Evolutionary conservation across 1,139 yeast species (phyloP), one percentile per base, ranked within the genome.

Genomic region (Blastobotrys proliferans): DNA sequence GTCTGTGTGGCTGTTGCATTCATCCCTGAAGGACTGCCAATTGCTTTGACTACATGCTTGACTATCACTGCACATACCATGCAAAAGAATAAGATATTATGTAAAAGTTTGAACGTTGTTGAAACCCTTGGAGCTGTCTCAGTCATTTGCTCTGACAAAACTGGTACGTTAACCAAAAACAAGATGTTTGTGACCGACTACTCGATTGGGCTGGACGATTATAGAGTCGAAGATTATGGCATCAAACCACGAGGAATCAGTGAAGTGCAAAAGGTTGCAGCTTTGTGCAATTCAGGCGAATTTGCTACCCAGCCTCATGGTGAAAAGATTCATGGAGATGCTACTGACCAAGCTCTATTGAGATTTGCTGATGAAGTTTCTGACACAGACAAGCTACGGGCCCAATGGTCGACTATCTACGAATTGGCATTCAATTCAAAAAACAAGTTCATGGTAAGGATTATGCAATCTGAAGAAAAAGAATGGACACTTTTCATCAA

Each of bases 301-400:
- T 60, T 64, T 48, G 19, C 35, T 22, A 8, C 26, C 6, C 6
- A 11, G 11, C 35, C 20, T 10, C 11, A 17, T 14, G 13, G 9
- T 11, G 35, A 31, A 5, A 14, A 18, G 13, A 56, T 68, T 30
- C 64, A 79, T 55, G 94, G 94, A 42, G 94, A 84, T 59, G 88
- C 94, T 29, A 84, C 94, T 2, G 94, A 84, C 63, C 77, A 81
- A 55, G 92, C 94, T 11, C 80, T 84, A 49, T 84, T 83, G 56
- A 87, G 83, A 0, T 83, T 83, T 58, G 73, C 78, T 17, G 66
- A 76, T 30, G 70, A 90, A 51, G 61, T 79, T 35, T 17, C 40
- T 11, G 29, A 45, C n/a, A 31, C 35, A 6, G 20, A 24, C n/a
- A 13, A 24, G 13, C 6, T 41, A 19, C 35, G 45, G 20, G n/a